phyloP scores from a whole-genome alignment of 2,329 filamentous ascomycete genomes.

The Cryphonectria parasitica region DNA sequence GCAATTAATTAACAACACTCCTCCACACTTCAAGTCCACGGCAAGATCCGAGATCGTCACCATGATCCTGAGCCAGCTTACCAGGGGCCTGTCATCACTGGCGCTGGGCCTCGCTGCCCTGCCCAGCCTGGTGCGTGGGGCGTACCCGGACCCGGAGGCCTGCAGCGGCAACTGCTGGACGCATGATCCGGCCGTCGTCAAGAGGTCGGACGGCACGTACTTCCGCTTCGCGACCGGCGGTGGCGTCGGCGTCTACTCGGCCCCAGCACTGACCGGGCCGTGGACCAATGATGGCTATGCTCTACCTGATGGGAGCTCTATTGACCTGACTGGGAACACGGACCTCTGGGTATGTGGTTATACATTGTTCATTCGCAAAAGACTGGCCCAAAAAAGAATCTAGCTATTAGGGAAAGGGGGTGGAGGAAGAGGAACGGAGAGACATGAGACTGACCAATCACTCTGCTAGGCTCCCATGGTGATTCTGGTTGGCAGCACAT shows the following conservation, averaged over 20 bases:
- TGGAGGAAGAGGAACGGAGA: neutral
- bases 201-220: conserved; percentile 43
- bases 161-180: conserved; percentile 44
- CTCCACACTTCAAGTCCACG: neutral
- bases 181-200: conserved; percentile 44
- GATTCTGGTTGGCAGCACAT: conserved; percentile 56
- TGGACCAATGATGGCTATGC: conserved; percentile 49
- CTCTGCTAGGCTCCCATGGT: conserved; percentile 65
- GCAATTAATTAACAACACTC: neutral
- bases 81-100: conserved; percentile 11
- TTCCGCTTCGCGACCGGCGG: conserved; percentile 45
- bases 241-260: conserved; percentile 41
- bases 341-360: conserved; percentile 47
- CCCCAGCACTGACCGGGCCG: conserved; percentile 39
- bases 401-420: neutral
- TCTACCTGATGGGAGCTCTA: conserved; percentile 43
- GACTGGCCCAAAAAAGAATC: too few species aligned
- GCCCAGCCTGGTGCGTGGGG: conserved; percentile 27
- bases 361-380: too few species aligned
- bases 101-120: conserved; percentile 25
- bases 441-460: neutral
- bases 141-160: conserved; percentile 39
- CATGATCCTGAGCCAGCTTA: conserved; percentile 19
- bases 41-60: conserved; percentile 10
- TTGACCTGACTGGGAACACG: conserved; percentile 44